phyloP scores from a whole-genome alignment of 306 rosid genomes.

The Cicer bijugum region DNA sequence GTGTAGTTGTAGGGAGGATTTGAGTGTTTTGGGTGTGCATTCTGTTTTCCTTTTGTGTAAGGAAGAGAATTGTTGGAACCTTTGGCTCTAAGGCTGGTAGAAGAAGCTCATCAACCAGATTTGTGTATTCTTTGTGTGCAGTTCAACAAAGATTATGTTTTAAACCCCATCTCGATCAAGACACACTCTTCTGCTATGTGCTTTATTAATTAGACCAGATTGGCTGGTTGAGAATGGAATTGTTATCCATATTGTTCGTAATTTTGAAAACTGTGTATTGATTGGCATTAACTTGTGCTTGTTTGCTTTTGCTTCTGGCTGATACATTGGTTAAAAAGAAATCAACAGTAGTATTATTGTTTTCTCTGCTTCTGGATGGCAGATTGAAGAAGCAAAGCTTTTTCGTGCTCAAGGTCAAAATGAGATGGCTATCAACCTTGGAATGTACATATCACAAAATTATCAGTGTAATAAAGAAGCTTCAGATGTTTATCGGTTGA shows the following conservation, averaged over 20 bases:
- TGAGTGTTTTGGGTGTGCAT: not conserved
- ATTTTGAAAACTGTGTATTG: conserved; percentile 8
- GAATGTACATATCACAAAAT: conserved; percentile 67
- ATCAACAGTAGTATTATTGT: conserved; percentile 21
- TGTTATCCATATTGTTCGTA: conserved; percentile 12
- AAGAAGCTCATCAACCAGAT: not conserved
- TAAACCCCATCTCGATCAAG: conserved; percentile 11
- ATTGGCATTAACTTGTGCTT: not conserved
- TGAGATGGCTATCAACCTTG: conserved; percentile 91
- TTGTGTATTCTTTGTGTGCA: not conserved
- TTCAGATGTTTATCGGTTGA: conserved; percentile 84
- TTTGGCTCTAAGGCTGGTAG: too few relatives aligned
- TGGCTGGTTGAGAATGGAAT: conserved; percentile 22
- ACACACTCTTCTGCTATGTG: conserved; percentile 3
- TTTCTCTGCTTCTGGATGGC: conserved; percentile 45
- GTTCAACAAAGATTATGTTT: not conserved
- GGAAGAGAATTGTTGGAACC: not conserved
- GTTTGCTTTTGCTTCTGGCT: conserved; percentile 20
- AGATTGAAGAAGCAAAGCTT: conserved; percentile 99
- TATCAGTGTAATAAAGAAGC: conserved; percentile 63
- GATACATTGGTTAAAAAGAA: conserved; percentile 21
- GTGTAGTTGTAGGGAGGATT: not conserved
- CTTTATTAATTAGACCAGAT: not conserved
- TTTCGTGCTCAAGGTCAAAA: conserved; percentile 90
- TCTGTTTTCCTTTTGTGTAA: not conserved